These are phyloP conservation scores for Aeschynomene evenia DNA, from an alignment of 306 rosid species.

Conservation along the genomic window DNA sequence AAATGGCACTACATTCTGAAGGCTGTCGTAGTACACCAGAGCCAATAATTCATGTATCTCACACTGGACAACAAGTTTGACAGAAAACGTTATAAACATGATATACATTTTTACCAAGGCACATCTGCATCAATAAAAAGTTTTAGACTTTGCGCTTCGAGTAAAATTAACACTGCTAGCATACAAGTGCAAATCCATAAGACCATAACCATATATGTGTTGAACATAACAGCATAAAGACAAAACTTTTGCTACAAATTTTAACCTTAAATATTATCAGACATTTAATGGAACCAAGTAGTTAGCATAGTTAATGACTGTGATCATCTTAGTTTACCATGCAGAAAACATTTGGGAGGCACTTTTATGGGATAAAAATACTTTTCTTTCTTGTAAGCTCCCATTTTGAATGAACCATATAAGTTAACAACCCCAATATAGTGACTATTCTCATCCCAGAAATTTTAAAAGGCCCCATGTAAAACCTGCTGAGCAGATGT, in stretches of 20 bases:
- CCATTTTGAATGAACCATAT: conserved; percentile 7
- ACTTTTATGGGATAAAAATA: background rate
- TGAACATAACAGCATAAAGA: conserved; percentile 2
- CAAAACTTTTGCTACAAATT: background rate
- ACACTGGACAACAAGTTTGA: conserved; percentile 53
- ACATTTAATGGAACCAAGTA: background rate
- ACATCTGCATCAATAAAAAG: conserved; percentile 2
- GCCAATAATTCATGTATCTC: conserved; percentile 97
- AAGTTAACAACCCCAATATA: conserved; percentile 5
- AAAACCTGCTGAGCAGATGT: conserved; percentile 78
- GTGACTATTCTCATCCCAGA: conserved; percentile 24
- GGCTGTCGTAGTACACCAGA: conserved; percentile 94
- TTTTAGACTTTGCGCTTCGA: conserved; percentile 6
- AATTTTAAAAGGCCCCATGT: conserved; percentile 3
- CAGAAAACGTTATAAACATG: conserved; percentile 21
- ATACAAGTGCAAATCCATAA: conserved; percentile 27
- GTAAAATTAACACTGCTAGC: background rate
- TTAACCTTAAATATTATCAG: conserved; percentile 21
- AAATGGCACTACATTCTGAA: conserved; percentile 94
- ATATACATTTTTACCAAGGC: conserved; percentile 19
- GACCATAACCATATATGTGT: background rate
- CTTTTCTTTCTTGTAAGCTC: conserved; percentile 7
- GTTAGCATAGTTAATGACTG: conserved; percentile 4
- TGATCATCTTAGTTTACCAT: background rate
- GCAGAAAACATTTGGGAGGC: conserved; percentile 12